A percentile compares a stretch with the other conserved stretches of the same genome.
Evolutionary conservation across 1,139 yeast genomes (phyloP).

Genomic region (Kodamaea plutei): DNA sequence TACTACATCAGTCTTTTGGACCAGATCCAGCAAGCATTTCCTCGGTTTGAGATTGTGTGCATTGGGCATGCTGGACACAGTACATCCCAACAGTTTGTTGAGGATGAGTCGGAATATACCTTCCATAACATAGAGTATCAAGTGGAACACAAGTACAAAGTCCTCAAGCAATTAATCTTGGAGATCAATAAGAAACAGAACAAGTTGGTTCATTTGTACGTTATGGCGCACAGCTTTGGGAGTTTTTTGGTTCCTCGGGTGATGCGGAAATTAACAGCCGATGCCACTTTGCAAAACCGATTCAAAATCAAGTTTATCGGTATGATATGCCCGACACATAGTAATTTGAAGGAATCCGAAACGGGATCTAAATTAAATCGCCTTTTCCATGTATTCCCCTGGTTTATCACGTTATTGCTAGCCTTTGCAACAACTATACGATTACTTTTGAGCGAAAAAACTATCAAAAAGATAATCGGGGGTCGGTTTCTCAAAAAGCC

Average conservation of each 20-base stretch:
- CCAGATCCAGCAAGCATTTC: constrained; percentile 38
- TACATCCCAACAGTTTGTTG: constrained; percentile 15
- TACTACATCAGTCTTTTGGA: constrained; percentile 51
- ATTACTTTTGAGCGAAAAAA: constrained; percentile 18
- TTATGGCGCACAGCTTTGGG: constrained; percentile 64
- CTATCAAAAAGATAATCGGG: constrained; percentile 20
- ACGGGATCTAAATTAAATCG: constrained; percentile 42
- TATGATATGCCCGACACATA: constrained; percentile 59
- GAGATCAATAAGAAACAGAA: constrained; percentile 9
- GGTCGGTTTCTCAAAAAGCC: constrained; percentile 23
- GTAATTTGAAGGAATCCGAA: constrained; percentile 48
- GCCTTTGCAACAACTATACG: constrained; percentile 19
- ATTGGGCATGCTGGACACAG: constrained; percentile 55
- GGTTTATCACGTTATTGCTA: constrained; percentile 23
- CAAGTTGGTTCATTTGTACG: constrained; percentile 31
- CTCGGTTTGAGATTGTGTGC: constrained; percentile 47
- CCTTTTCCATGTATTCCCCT: constrained; percentile 30
- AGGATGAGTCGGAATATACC: constrained; percentile 8
- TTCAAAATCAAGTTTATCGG: constrained; percentile 44
- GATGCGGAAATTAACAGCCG: constrained; percentile 22
- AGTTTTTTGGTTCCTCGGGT: constrained; percentile 53
- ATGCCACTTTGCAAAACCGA: constrained; percentile 16
- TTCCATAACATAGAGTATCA: constrained; percentile 47
- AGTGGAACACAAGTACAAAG: constrained; percentile 41
- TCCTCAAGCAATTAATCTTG: constrained; percentile 30